phyloP scores from a whole-genome alignment of 371 early-diverging fungal species.

The Zancudomyces culisetae region DNA sequence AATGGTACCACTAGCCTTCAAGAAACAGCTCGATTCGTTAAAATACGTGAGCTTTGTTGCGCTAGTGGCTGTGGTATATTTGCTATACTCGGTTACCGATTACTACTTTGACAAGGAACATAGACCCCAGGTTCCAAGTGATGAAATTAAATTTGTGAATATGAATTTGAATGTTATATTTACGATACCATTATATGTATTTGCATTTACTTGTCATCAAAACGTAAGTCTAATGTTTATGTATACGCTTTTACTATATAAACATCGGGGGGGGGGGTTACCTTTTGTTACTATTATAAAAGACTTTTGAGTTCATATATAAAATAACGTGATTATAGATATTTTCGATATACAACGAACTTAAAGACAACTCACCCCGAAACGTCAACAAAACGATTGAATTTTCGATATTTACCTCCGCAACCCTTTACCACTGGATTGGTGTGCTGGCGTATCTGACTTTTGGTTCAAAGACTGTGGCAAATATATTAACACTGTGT shows the following conservation, averaged over 20 bases:
- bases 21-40: conserved; percentile 77
- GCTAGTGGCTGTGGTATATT: conserved; percentile 71
- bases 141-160: conserved; percentile 24
- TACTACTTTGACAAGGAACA: conserved; percentile 41
- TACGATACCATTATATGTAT: conserved; percentile 92
- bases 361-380: conserved; percentile 51
- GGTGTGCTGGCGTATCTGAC: conserved; percentile 88
- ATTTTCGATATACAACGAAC: conserved; percentile 83
- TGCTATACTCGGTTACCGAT: conserved; percentile 70
- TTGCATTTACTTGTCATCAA: conserved; percentile 83
- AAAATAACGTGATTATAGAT: conserved; percentile 19
- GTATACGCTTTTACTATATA: not conserved
- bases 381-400: conserved; percentile 43
- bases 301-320: too few relatives aligned
- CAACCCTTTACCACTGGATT: conserved; percentile 68
- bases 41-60: conserved; percentile 89
- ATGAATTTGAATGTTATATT: conserved; percentile 48
- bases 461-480: conserved; percentile 68
- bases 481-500: conserved; percentile 54
- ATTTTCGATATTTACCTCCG: conserved; percentile 60
- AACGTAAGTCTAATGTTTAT: conserved; percentile 6
- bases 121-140: conserved; percentile 27
- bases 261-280: too few relatives aligned
- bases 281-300: too few relatives aligned
- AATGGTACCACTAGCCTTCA: conserved; percentile 61